Conservation (phyloP, 176 grass and related monocot genomes). For the Ampelocalamus luodianensis region DNA sequence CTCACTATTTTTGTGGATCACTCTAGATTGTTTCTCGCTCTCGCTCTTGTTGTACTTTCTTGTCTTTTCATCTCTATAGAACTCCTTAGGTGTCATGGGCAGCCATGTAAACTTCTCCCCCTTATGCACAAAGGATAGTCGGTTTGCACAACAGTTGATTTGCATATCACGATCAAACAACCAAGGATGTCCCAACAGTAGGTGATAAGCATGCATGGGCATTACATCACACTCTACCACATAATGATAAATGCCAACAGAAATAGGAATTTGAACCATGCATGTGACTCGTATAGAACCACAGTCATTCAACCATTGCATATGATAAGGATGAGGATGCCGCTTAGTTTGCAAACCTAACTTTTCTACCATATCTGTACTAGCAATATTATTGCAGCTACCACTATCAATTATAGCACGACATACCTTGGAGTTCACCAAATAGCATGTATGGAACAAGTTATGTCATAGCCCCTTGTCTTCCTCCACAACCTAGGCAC, state of each 20-base stretch:
- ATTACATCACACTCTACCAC: not conserved
- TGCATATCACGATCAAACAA: not conserved
- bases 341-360: too few relatives aligned
- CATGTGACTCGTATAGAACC: too few relatives aligned
- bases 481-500: not conserved
- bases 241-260: too few relatives aligned
- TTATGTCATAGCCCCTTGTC: not conserved
- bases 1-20: too few relatives aligned
- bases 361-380: not conserved
- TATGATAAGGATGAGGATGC: too few relatives aligned
- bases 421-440: not conserved
- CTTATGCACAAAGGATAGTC: not conserved
- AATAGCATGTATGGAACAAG: not conserved
- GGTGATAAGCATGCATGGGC: not conserved
- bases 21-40: too few relatives aligned
- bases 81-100: not conserved
- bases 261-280: too few relatives aligned
- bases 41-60: too few relatives aligned
- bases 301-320: too few relatives aligned
- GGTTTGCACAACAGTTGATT: not conserved
- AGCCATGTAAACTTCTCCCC: not conserved
- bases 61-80: too few relatives aligned
- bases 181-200: not conserved
- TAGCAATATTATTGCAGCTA: not conserved
- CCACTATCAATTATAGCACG: not conserved